A percentile compares a stretch with the other conserved stretches of the same genome.
phyloP scores from a whole-genome alignment of 139 green algal genomes.

The Chlamydomonas schloesseri region DNA sequence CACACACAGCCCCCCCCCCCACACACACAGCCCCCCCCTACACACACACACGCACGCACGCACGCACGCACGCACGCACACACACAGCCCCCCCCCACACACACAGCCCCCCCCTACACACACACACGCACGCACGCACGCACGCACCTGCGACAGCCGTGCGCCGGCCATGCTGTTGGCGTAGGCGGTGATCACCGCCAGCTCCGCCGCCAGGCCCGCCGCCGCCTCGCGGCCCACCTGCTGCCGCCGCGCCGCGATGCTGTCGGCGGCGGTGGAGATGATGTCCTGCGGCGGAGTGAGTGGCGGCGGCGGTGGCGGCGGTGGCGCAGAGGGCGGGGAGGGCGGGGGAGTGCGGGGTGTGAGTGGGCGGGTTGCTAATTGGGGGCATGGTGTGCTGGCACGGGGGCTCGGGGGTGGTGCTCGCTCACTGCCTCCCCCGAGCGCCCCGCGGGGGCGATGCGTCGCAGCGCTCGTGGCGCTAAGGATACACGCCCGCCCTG shows the following conservation, averaged over 20 bases:
- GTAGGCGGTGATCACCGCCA: slow-evolving; percentile 17
- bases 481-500: too few relatives aligned
- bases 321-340: neutral
- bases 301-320: neutral
- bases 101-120: neutral
- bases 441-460: too few relatives aligned
- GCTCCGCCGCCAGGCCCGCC: slow-evolving; percentile 2
- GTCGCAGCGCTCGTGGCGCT: too few relatives aligned
- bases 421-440: too few relatives aligned
- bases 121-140: too few relatives aligned
- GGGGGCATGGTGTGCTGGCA: too few relatives aligned
- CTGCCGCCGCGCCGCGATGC: slow-evolving; percentile 37
- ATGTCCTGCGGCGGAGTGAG: slow-evolving; percentile 43
- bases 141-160: slow-evolving; percentile 31
- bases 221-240: slow-evolving; percentile 6
- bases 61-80: neutral
- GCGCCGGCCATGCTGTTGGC: slow-evolving; percentile 49
- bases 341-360: too few relatives aligned
- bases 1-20: neutral
- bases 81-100: neutral
- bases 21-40: slow-evolving; percentile 9
- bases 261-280: slow-evolving; percentile 41
- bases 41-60: neutral
- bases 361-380: too few relatives aligned
- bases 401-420: too few relatives aligned